Percentiles rank a stretch among this genome's conserved stretches.
Evolutionary conservation across 23 red algal species (phyloP).

Genomic region (Gracilaria gracilis): DNA sequence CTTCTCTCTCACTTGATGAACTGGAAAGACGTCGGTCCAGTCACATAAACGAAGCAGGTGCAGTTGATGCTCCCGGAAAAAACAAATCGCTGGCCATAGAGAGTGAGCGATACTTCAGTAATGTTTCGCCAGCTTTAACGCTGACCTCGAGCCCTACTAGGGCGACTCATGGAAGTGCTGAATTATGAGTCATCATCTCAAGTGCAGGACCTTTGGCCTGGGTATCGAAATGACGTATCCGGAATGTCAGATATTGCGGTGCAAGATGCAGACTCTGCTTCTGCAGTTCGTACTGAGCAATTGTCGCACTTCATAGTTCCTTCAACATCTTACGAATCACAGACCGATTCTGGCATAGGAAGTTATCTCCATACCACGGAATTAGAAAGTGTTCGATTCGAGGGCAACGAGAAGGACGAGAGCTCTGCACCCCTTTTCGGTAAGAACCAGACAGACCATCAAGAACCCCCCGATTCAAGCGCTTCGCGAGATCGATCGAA

Average conservation of each 20-base stretch:
- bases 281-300: background rate
- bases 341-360: background rate
- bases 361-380: background rate
- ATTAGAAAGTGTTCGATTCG: constrained; percentile 9
- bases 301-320: background rate
- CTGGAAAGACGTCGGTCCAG: constrained; percentile 7
- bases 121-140: background rate
- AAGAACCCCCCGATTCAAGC: background rate
- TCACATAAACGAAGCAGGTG: background rate
- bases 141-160: background rate
- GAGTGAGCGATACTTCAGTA: background rate
- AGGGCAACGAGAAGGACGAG: background rate
- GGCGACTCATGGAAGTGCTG: background rate
- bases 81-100: background rate
- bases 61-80: background rate
- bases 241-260: background rate
- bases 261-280: background rate
- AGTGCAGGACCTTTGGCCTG: constrained; percentile 11
- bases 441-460: background rate
- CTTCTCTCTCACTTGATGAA: constrained; percentile 15
- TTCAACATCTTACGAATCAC: background rate
- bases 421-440: background rate
- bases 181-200: constrained; percentile 7
- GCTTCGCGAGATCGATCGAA: background rate
- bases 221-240: background rate